Conservation (phyloP, 768 basidiomycete species). For the Leccinellum rugosiceps region DNA sequence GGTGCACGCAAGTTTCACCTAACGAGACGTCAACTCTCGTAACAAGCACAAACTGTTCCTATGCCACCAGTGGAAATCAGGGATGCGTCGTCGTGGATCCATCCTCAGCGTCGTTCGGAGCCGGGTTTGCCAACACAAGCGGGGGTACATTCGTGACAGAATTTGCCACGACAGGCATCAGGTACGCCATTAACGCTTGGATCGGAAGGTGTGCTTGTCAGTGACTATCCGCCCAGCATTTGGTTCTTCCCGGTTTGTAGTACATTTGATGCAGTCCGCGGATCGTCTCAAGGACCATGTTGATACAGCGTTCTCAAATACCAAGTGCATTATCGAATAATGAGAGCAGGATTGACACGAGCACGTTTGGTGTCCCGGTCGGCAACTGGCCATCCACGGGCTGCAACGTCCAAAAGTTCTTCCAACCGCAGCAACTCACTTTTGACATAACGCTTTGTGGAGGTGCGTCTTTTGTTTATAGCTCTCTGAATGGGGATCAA, state of each 20-base stretch:
- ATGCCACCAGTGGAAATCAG: slow-evolving; percentile 50
- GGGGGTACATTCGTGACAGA: slow-evolving; percentile 80
- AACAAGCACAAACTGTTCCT: slow-evolving; percentile 59
- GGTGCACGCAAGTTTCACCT: slow-evolving; percentile 51
- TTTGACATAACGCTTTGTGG: slow-evolving; percentile 76
- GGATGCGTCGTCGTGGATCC: slow-evolving; percentile 66
- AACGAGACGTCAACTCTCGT: slow-evolving; percentile 50
- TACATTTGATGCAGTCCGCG: background rate
- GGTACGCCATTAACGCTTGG: slow-evolving; percentile 38
- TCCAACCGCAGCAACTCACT: slow-evolving; percentile 62
- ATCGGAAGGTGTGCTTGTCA: background rate
- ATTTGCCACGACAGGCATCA: slow-evolving; percentile 61
- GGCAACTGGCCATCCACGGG: slow-evolving; percentile 62
- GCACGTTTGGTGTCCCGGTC: slow-evolving; percentile 60
- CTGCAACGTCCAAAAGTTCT: slow-evolving; percentile 55
- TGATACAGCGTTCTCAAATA: slow-evolving; percentile 36
- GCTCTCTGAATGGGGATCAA: slow-evolving; percentile 14
- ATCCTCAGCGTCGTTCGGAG: slow-evolving; percentile 56
- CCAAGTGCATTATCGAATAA: slow-evolving; percentile 47
- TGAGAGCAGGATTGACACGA: slow-evolving; percentile 50
- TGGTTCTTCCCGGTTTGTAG: slow-evolving; percentile 31
- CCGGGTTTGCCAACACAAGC: slow-evolving; percentile 57
- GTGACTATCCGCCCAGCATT: slow-evolving; percentile 14
- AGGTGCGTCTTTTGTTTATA: slow-evolving; percentile 35
- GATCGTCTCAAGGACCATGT: background rate